Conservation (phyloP, 345 rosid species). For the Moricandia arvensis region DNA sequence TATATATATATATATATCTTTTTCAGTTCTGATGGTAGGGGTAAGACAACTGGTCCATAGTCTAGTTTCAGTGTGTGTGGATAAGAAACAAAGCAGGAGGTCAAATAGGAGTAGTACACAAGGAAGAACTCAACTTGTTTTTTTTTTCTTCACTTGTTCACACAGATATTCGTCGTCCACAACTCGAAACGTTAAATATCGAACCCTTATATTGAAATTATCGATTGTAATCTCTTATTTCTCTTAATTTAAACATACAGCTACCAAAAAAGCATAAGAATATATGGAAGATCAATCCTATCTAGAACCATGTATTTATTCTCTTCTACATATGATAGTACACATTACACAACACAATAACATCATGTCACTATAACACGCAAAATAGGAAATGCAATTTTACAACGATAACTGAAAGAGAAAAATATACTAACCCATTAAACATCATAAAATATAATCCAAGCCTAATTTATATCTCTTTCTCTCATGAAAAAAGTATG, state of each 20-base stretch:
- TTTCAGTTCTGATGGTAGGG: conserved; percentile 1
- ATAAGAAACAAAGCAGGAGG: conserved; percentile 39
- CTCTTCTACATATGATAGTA: conserved; percentile 26
- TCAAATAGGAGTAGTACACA: conserved; percentile 31
- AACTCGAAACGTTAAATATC: not conserved
- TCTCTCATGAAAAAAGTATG: conserved; percentile 25
- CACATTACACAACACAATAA: not conserved
- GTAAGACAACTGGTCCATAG: conserved; percentile 29
- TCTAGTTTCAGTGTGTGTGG: conserved; percentile 28
- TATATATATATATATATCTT: not conserved
- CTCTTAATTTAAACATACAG: not conserved
- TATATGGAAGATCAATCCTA: not conserved
- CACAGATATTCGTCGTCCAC: conserved; percentile 20
- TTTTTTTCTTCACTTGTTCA: conserved; percentile 20
- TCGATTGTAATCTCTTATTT: not conserved
- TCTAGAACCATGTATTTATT: not conserved
- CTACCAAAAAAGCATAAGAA: not conserved
- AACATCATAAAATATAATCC: conserved; percentile 14
- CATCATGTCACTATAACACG: not conserved
- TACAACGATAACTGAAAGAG: not conserved
- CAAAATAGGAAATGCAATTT: conserved; percentile 5
- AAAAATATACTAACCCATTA: conserved; percentile 8
- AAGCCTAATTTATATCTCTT: conserved; percentile 16
- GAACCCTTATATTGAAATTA: not conserved
- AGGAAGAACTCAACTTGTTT: conserved; percentile 36